These are phyloP conservation scores for Lodderomyces jiufengensis DNA, from an alignment of 1,139 yeast species.

Conservation along the genomic window DNA sequence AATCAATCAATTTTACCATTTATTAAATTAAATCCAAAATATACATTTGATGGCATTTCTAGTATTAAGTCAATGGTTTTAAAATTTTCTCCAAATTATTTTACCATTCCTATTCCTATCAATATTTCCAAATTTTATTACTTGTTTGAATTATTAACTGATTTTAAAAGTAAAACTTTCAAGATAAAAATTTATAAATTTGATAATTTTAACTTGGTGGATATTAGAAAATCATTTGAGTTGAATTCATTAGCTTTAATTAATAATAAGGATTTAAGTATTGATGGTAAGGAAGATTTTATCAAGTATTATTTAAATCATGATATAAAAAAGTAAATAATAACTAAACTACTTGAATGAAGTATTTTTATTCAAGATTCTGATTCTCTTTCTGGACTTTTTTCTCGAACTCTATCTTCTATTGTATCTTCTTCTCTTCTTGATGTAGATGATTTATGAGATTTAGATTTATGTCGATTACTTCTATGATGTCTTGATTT, in stretches of 20 bases:
- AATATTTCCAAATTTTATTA: conserved; percentile 18
- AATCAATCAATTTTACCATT: conserved; percentile 58
- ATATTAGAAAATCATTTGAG: conserved; percentile 25
- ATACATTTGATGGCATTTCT: conserved; percentile 17
- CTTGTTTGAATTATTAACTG: conserved; percentile 24
- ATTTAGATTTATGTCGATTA: conserved; percentile 8
- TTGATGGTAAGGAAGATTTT: conserved; percentile 30
- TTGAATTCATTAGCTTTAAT: conserved; percentile 28
- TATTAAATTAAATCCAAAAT: conserved; percentile 16
- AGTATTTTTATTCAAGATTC: not conserved
- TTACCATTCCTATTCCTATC: conserved; percentile 33
- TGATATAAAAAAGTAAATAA: conserved; percentile 12
- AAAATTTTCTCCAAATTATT: conserved; percentile 35
- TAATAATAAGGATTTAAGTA: conserved; percentile 21
- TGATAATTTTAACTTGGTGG: conserved; percentile 10
- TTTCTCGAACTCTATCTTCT: not conserved
- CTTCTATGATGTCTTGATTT: conserved; percentile 3
- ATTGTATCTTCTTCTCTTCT: not conserved
- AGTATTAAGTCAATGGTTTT: conserved; percentile 43
- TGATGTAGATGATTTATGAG: conserved; percentile 3
- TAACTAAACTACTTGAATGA: not conserved
- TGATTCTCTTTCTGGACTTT: not conserved
- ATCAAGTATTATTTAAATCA: conserved; percentile 29
- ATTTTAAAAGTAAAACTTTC: conserved; percentile 16
- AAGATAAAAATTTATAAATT: conserved; percentile 24